Conservation (phyloP, 441 rosid species). For the Corymbia citriodora region DNA sequence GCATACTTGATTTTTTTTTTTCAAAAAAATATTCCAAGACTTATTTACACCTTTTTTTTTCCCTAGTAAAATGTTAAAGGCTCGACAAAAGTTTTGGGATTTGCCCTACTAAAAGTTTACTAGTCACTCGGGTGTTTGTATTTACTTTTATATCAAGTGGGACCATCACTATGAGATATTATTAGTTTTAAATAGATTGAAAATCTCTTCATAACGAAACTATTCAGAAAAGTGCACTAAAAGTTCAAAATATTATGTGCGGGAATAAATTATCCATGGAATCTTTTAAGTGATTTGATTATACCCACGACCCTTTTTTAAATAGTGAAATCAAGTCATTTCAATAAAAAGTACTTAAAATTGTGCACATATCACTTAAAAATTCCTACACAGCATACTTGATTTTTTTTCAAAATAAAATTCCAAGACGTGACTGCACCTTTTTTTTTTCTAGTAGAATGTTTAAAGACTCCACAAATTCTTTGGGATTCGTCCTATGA, state of each 20-base stretch:
- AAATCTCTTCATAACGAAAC: neutral
- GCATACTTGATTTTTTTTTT: neutral
- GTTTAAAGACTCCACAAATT: neutral
- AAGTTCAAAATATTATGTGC: accelerated
- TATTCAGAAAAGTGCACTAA: accelerated
- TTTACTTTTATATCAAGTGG: neutral
- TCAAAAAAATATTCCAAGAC: too few relatives aligned
- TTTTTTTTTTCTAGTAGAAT: accelerated
- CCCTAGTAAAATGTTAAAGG: too few relatives aligned
- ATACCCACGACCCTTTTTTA: accelerated
- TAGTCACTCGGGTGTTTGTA: neutral
- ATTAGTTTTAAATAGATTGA: neutral
- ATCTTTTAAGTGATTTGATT: neutral
- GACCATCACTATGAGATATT: neutral
- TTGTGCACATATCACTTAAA: neutral
- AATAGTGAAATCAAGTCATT: neutral
- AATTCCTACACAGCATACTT: neutral
- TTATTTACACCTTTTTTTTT: too few relatives aligned
- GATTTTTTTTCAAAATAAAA: neutral
- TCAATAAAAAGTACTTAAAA: accelerated
- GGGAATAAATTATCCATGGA: neutral
- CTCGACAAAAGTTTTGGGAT: too few relatives aligned
- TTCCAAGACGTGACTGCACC: accelerated
- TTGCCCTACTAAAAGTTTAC: too few relatives aligned
- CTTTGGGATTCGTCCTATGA: too few relatives aligned